phyloP scores from a whole-genome alignment of 257 asterid species.

The Capsicum baccatum region DNA sequence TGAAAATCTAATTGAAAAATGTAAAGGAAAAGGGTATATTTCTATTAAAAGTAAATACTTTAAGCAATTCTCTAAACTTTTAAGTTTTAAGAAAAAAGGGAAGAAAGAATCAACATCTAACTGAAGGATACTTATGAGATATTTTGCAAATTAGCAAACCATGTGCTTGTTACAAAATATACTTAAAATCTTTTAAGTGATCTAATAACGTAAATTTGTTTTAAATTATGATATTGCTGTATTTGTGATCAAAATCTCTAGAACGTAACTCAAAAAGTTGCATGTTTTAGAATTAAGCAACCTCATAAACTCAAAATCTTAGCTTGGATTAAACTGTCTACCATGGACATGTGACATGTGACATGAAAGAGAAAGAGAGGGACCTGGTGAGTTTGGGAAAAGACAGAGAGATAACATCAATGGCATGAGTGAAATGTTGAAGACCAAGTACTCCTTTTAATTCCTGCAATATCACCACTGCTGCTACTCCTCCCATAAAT shows the following conservation, averaged over 20 bases:
- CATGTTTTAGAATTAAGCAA: not conserved
- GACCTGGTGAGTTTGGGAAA: constrained; percentile 80
- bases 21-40: not conserved
- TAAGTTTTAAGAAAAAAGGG: not conserved
- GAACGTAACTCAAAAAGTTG: not conserved
- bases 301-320: not conserved
- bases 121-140: not conserved
- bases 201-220: too few species aligned
- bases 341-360: not conserved
- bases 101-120: not conserved
- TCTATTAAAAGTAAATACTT: not conserved
- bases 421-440: constrained; percentile 74
- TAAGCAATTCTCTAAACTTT: not conserved
- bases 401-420: constrained; percentile 82
- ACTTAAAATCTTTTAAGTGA: too few species aligned
- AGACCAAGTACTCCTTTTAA: constrained; percentile 81
- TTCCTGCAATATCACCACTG: constrained; percentile 88
- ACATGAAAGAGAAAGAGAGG: not conserved
- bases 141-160: too few species aligned
- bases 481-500: constrained; percentile 97
- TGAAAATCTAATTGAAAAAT: not conserved
- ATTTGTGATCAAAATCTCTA: not conserved
- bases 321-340: not conserved
- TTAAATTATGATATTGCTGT: not conserved
- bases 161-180: too few species aligned